phyloP scores from a whole-genome alignment of 2,329 filamentous ascomycete species.

The Nigrograna mackinnonii region DNA sequence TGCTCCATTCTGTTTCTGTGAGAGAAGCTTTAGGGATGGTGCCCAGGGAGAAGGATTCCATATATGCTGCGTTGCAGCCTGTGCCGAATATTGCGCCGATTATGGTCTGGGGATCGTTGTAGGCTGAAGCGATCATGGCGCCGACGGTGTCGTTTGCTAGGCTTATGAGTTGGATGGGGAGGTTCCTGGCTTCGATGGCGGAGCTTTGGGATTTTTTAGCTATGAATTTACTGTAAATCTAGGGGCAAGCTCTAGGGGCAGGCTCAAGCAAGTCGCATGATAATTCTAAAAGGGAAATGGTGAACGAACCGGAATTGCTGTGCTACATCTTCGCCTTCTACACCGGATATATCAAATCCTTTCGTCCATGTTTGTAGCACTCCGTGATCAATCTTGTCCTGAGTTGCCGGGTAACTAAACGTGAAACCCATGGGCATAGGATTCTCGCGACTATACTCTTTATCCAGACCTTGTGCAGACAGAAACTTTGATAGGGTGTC shows the following conservation, averaged over 20 bases:
- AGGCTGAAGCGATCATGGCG: conserved; percentile 86
- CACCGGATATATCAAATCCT: conserved; percentile 90
- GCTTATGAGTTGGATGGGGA: conserved; percentile 82
- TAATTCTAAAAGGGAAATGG: conserved; percentile 70
- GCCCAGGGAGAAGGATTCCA: conserved; percentile 45
- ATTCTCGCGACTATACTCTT: conserved; percentile 62
- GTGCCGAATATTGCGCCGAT: conserved; percentile 92
- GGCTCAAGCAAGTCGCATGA: too few relatives aligned
- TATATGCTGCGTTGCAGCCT: conserved; percentile 92
- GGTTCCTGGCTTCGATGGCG: conserved; percentile 35
- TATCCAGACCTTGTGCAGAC: conserved; percentile 75
- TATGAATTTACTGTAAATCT: too few relatives aligned
- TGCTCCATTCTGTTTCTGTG: neutral
- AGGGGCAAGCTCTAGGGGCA: too few relatives aligned
- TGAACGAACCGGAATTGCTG: conserved; percentile 83
- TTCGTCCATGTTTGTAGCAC: conserved; percentile 96
- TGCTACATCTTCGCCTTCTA: conserved; percentile 89
- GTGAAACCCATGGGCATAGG: conserved; percentile 87
- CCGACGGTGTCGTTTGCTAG: conserved; percentile 94
- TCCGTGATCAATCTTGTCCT: conserved; percentile 91
- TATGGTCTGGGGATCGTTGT: conserved; percentile 81
- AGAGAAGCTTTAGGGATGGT: neutral
- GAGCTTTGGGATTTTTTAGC: too few relatives aligned
- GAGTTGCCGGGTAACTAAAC: conserved; percentile 92
- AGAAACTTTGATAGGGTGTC: conserved; percentile 92